phyloP scores from a whole-genome alignment of 768 basidiomycete genomes.

The Lentinula detonsa region DNA sequence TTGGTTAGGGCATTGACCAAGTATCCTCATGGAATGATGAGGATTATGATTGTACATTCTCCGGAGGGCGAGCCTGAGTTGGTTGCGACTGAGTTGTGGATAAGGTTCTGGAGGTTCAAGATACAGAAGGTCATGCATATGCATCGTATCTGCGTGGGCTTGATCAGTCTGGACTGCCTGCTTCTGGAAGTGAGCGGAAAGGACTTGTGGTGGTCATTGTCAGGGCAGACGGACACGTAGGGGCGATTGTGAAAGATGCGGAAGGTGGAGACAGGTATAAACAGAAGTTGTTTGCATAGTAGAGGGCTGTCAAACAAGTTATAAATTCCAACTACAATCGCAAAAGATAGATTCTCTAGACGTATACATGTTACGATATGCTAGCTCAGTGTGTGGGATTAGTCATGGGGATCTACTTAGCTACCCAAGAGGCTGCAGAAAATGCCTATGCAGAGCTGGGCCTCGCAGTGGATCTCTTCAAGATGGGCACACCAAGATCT shows the following conservation, averaged over 20 bases:
- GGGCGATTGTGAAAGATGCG: neutral
- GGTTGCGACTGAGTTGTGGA: neutral
- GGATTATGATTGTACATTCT: neutral
- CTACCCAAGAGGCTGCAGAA: too few species aligned
- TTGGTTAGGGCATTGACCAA: neutral
- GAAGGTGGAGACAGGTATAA: neutral
- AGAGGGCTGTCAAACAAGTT: too few species aligned
- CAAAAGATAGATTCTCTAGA: too few species aligned
- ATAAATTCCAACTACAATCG: too few species aligned
- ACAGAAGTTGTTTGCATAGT: neutral
- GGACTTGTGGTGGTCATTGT: neutral
- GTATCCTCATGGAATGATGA: neutral
- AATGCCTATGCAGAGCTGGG: neutral
- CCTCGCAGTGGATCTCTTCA: neutral
- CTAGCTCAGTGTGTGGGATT: too few species aligned
- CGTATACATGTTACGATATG: too few species aligned
- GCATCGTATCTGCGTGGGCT: neutral
- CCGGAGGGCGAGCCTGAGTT: neutral
- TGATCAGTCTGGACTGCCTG: neutral
- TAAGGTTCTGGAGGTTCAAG: neutral
- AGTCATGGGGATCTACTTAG: too few species aligned
- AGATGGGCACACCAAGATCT: neutral
- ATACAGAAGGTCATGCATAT: conserved; percentile 1
- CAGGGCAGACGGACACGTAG: neutral
- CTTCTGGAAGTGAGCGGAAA: neutral